Evolutionary conservation across 2,329 filamentous ascomycete genomes (phyloP).

Genomic region (Neurospora crassa): DNA sequence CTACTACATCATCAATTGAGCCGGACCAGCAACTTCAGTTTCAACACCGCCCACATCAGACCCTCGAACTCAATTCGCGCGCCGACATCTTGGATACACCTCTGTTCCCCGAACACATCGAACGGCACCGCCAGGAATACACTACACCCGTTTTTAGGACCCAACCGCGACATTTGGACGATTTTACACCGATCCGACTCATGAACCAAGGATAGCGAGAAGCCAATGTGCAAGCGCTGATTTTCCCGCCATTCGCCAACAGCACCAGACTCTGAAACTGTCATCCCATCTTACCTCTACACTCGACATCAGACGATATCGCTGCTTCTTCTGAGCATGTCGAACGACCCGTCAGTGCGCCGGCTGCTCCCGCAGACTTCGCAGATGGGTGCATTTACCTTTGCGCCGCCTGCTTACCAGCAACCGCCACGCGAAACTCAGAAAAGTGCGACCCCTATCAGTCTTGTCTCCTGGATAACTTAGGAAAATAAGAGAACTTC

Average conservation of each 20-base stretch:
- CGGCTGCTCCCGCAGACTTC: constrained; percentile 57
- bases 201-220: neutral
- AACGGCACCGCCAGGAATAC: neutral
- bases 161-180: neutral
- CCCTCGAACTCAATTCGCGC: neutral
- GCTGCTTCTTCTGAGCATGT: constrained; percentile 33
- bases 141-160: neutral
- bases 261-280: neutral
- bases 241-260: neutral
- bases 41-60: neutral
- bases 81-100: neutral
- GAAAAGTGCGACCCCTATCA: constrained; percentile 55
- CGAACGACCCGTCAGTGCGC: constrained; percentile 51
- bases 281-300: neutral
- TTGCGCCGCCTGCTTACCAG: constrained; percentile 53
- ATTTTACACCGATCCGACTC: neutral
- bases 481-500: neutral
- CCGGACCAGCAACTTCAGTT: neutral
- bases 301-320: neutral
- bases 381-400: constrained; percentile 67
- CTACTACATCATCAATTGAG: neutral
- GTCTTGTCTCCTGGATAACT: neutral
- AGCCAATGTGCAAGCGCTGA: neutral
- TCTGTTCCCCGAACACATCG: neutral
- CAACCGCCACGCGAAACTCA: constrained; percentile 63